These are phyloP conservation scores for Cicer arietinum DNA, from an alignment of 306 rosid species.

Conservation along the genomic window DNA sequence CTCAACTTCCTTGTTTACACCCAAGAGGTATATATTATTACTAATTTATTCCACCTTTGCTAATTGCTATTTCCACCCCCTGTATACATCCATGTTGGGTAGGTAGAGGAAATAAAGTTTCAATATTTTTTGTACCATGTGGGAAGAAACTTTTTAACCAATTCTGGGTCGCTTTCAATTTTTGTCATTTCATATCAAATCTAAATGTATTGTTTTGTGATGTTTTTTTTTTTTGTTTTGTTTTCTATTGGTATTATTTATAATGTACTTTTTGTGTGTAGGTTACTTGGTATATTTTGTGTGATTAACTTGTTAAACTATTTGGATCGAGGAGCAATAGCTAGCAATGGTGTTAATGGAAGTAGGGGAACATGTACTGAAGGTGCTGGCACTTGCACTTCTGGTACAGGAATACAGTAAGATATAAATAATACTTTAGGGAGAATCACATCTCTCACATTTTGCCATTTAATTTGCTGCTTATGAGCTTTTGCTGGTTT, in stretches of 20 bases:
- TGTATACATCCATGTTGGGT: conserved; percentile 22
- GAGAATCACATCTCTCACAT: background rate
- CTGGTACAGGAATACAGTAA: conserved; percentile 92
- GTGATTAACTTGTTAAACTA: conserved; percentile 81
- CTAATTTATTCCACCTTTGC: background rate
- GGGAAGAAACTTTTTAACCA: conserved; percentile 2
- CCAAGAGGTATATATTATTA: conserved; percentile 56
- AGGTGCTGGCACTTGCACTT: conserved; percentile 60
- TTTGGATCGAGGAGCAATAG: conserved; percentile 91
- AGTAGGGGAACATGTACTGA: conserved; percentile 63
- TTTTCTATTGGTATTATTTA: background rate
- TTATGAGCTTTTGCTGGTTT: conserved; percentile 1
- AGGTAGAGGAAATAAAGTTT: conserved; percentile 23
- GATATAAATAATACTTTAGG: conserved; percentile 38
- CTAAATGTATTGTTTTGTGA: background rate
- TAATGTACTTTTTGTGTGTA: conserved; percentile 45
- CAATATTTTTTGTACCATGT: conserved; percentile 1
- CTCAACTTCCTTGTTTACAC: conserved; percentile 76
- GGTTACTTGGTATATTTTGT: conserved; percentile 81
- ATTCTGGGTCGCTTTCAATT: conserved; percentile 3
- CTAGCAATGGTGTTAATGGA: conserved; percentile 96
- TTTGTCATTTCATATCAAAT: background rate
- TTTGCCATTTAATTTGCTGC: conserved; percentile 1
- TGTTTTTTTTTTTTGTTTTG: background rate
- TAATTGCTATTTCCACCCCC: conserved; percentile 24